Evolutionary conservation across 306 rosid species (phyloP).

Genomic region (Cicer judaicum): DNA sequence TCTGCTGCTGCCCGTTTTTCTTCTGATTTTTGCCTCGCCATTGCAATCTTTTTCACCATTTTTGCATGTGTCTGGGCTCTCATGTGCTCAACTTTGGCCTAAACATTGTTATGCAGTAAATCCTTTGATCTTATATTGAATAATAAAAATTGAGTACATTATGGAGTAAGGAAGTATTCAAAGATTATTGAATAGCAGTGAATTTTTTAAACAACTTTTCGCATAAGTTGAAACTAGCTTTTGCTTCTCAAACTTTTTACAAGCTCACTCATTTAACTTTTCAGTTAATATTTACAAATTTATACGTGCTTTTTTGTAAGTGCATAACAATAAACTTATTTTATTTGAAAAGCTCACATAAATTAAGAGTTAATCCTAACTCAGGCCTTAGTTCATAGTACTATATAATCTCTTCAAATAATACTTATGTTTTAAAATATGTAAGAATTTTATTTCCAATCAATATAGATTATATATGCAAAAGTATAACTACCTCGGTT

Average conservation of each 20-base stretch:
- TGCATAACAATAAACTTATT: not conserved
- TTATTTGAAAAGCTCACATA: not conserved
- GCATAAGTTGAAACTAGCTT: no score
- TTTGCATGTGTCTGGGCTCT: constrained; percentile 83
- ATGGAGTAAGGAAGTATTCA: no score
- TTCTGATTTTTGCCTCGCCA: constrained; percentile 88
- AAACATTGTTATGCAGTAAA: not conserved
- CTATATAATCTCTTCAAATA: constrained; percentile 30
- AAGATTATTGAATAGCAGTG: no score
- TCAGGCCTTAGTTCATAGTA: not conserved
- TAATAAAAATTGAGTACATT: no score
- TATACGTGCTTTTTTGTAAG: not conserved
- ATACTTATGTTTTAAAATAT: constrained; percentile 5
- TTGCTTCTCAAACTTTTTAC: not conserved
- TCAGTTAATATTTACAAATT: not conserved
- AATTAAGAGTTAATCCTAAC: not conserved
- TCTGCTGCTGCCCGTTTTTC: constrained; percentile 80
- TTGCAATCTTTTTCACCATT: constrained; percentile 77
- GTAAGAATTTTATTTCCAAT: constrained; percentile 17
- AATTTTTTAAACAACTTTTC: not conserved
- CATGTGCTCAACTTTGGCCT: constrained; percentile 90
- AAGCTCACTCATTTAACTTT: not conserved
- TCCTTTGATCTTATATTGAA: not conserved
- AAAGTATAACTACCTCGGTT: constrained; percentile 66
- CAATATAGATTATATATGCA: not conserved